A percentile compares a stretch with the other conserved stretches of the same genome.
Conservation (phyloP, 78 protist genomes). For the Pigoraptor vietnamica region DNA sequence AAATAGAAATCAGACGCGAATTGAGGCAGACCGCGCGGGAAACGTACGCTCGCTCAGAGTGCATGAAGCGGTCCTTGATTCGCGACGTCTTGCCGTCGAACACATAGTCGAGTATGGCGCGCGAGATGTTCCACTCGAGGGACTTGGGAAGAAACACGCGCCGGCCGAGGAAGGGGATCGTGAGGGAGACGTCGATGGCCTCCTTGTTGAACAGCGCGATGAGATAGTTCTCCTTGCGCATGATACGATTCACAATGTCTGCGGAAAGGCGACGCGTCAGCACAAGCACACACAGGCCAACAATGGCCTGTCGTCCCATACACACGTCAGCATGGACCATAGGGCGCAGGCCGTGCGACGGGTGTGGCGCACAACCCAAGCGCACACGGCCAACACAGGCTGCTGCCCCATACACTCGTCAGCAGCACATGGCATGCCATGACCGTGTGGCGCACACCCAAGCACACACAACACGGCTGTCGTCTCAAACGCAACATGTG, state of each 20-base stretch:
- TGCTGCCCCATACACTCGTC: no score
- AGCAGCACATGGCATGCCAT: no score
- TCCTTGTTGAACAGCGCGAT: constrained; percentile 62
- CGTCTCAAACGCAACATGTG: no score
- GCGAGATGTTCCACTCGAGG: constrained; percentile 64
- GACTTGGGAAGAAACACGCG: constrained; percentile 46
- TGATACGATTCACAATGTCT: constrained; percentile 71
- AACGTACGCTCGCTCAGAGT: constrained; percentile 19
- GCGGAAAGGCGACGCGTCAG: constrained; percentile 7
- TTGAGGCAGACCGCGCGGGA: constrained; percentile 26
- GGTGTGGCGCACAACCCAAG: no score
- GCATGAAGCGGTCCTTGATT: constrained; percentile 38
- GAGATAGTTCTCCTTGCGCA: constrained; percentile 75
- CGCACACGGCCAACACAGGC: neutral
- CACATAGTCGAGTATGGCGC: constrained; percentile 43
- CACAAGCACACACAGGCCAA: neutral
- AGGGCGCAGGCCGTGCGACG: no score
- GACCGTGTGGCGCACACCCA: no score
- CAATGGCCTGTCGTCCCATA: no score
- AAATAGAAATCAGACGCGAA: neutral
- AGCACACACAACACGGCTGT: no score
- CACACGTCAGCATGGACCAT: no score
- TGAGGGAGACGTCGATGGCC: constrained; percentile 4
- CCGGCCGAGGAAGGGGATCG: constrained; percentile 18
- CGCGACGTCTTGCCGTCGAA: constrained; percentile 39